Conservation (phyloP, 306 rosid species). For the Luffa aegyptiaca region DNA sequence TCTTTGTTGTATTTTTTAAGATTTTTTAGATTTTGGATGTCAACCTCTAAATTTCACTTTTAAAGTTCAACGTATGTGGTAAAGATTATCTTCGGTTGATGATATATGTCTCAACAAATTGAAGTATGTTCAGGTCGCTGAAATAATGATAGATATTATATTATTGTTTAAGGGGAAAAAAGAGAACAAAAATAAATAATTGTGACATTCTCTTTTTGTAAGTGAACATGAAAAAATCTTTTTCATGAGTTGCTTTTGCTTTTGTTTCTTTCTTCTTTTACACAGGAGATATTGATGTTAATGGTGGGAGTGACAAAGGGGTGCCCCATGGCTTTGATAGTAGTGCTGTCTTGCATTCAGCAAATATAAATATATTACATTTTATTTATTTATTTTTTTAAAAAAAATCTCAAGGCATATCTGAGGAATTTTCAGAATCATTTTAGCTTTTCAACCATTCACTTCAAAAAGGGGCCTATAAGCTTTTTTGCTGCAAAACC, state of each 20-base stretch:
- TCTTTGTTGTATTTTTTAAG: background rate
- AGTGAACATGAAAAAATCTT: conserved; percentile 13
- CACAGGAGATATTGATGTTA: background rate
- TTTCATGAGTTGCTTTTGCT: conserved; percentile 7
- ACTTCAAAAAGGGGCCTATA: conserved; percentile 19
- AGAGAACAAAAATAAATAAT: conserved; percentile 24
- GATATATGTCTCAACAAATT: no score
- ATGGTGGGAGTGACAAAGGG: conserved; percentile 29
- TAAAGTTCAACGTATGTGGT: no score
- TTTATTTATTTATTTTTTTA: conserved; percentile 1
- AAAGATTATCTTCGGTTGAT: no score
- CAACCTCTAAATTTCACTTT: no score
- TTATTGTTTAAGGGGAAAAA: background rate
- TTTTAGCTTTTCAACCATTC: conserved; percentile 65
- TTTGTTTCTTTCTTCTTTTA: conserved; percentile 20
- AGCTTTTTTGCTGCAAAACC: conserved; percentile 8
- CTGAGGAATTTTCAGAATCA: conserved; percentile 39
- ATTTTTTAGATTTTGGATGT: no score
- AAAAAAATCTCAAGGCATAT: background rate
- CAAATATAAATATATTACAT: conserved; percentile 28
- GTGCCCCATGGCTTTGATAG: conserved; percentile 32
- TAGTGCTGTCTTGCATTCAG: conserved; percentile 77
- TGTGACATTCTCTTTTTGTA: conserved; percentile 45
- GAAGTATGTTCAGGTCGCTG: no score
- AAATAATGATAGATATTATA: background rate